Evolutionary conservation across 495 filamentous ascomycete genomes (phyloP), one percentile per base, ranked within the genome.

Genomic region (Chaetomium tenue): DNA sequence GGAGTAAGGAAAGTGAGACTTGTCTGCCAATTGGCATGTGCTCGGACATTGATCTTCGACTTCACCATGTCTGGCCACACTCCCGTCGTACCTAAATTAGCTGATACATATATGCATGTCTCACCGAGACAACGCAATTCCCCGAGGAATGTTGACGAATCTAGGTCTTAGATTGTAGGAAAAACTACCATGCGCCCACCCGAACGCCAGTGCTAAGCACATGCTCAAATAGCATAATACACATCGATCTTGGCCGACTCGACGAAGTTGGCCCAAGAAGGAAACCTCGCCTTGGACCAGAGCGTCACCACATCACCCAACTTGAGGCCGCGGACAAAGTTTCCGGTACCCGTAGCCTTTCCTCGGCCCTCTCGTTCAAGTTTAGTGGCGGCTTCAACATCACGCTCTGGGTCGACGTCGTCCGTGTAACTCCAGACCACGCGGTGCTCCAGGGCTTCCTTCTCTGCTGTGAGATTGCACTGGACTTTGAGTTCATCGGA

Each of bases 241-340:
- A 90, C 80, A 54, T 84, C 78, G 47, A 90, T 79, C 63, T 79
- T 74, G n/a, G 85, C 79, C 15, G 76, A 73, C 39, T 86, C 67
- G 11, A 90, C 77, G 58, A 78, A 60, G 61, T 91, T 91, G 0
- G 37, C 33, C 89, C 89, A 91, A 0, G 78, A 83, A 0, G 76
- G 77, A 68, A 88, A 92, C 58, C 86, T 78, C 0, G 87, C 81
- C 60, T 83, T 81, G 5, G 76, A 87, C 86, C 87, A 89, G 22
- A 92, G 69, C 3, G 84, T 84, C 44, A 91, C 76, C 16, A 84
- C 78, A 73, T 92, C 88, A 0, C 88, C 89, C 20, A 88, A 66
- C 64, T 80, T 78, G 68, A 90, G 66, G 37, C 78, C 75, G 16
- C 83, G 76, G 20, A 91, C 83, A 63, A 79, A 83, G 44, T 77